A percentile compares a stretch with the other conserved stretches of the same genome.
Conservation (phyloP, 164 flowering plant genomes). For the Stephania japonica region DNA sequence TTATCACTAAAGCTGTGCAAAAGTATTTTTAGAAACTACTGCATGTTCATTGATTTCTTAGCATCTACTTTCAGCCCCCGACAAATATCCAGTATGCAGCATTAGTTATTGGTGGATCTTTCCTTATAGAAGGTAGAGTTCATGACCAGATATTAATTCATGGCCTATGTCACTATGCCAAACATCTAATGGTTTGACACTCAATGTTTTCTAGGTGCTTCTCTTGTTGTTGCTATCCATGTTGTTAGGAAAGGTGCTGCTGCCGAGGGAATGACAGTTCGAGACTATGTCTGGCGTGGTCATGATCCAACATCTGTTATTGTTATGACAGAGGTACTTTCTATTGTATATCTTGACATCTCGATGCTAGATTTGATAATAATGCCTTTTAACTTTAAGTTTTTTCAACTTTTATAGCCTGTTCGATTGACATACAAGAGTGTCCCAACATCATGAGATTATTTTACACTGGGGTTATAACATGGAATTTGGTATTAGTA, state of each 20-base stretch:
- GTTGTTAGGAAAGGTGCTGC: slow-evolving; percentile 98
- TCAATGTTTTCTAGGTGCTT: slow-evolving; percentile 57
- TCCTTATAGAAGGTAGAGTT: slow-evolving; percentile 74
- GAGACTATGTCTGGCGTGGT: slow-evolving; percentile 98
- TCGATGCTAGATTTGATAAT: background rate
- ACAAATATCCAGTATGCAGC: slow-evolving; percentile 81
- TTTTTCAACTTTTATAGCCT: background rate
- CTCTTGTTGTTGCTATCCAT: slow-evolving; percentile 88
- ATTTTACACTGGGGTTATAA: too few species aligned
- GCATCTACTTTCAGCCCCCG: slow-evolving; percentile 57
- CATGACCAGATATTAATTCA: background rate
- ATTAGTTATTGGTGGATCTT: slow-evolving; percentile 89
- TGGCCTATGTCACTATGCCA: background rate
- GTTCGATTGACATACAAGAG: too few species aligned
- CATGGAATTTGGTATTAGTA: too few species aligned
- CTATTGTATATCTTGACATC: background rate
- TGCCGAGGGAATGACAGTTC: slow-evolving; percentile 86
- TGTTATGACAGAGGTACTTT: slow-evolving; percentile 94
- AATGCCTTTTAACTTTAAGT: background rate
- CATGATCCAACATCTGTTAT: slow-evolving; percentile 99
- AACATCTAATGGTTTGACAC: slow-evolving; percentile 6
- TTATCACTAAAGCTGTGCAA: background rate
- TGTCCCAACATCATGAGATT: too few species aligned
- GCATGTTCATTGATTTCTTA: slow-evolving; percentile 15
- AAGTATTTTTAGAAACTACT: background rate